These are phyloP conservation scores for Sorghum bicolor DNA, from an alignment of 176 grass and related monocot species.

Conservation along the genomic window DNA sequence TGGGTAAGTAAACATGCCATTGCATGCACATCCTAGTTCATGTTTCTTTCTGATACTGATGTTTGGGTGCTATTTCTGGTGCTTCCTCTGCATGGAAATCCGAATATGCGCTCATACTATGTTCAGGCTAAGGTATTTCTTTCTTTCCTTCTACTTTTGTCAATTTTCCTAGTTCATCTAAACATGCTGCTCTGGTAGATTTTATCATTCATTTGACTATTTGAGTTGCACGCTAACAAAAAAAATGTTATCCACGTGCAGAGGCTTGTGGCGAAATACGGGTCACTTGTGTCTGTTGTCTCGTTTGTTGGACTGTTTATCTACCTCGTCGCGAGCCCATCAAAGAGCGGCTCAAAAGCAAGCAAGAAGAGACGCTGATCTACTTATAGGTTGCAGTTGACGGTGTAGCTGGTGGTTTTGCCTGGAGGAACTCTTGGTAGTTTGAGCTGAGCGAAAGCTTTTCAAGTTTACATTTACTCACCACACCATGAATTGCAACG, in stretches of 20 bases:
- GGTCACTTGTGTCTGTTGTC: slow-evolving; percentile 69
- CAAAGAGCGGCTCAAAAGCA: slow-evolving; percentile 51
- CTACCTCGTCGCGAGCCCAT: slow-evolving; percentile 75
- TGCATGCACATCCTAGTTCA: background rate
- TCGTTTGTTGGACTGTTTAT: slow-evolving; percentile 59
- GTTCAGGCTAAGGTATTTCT: slow-evolving; percentile 74
- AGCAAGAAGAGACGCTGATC: slow-evolving; percentile 91
- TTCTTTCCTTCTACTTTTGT: background rate
- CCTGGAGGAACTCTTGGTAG: slow-evolving; percentile 2
- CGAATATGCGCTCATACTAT: background rate
- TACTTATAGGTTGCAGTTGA: background rate
- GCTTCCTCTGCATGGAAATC: background rate
- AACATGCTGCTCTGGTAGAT: background rate
- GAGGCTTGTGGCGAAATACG: slow-evolving; percentile 68
- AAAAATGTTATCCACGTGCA: slow-evolving; percentile 27
- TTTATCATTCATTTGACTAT: background rate
- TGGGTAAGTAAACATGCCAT: slow-evolving; percentile 49
- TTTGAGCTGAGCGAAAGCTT: background rate
- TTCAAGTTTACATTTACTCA: slow-evolving; percentile 31
- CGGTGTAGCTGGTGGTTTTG: slow-evolving; percentile 20
- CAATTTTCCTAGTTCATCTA: background rate
- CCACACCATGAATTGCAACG: slow-evolving; percentile 16
- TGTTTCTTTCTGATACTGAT: slow-evolving; percentile 18
- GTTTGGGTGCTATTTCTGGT: slow-evolving; percentile 16
- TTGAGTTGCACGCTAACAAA: background rate